Base-by-base conservation (phyloP, 2,329 filamentous ascomycete genomes). In the Alternaria triticina region DNA sequence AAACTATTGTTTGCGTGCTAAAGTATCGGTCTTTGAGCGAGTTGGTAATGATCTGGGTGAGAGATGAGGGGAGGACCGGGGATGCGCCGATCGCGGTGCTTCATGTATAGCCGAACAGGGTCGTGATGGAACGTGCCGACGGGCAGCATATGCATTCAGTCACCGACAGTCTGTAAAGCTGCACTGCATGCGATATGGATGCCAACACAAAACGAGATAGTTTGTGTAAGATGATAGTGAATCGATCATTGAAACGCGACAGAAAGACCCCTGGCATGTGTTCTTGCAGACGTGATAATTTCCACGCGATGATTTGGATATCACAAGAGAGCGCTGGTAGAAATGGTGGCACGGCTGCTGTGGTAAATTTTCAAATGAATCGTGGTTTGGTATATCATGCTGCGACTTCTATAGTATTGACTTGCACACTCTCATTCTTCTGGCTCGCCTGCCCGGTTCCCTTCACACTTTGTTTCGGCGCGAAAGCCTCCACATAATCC, bases 401-500 rank as follows among this genome's bases (percentile, higher is more conserved):
- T 20, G 28, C 22, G 5, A 59, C 43, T 33, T 55, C 50, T 17
- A 59, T 22, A 20, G 57, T 28, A 36, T 36, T 46, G 7, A 47
- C 50, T 9, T 11, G 44, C 6, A 59, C 20, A 22, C 22, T 20
- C 20, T 55, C 43, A 23, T n/a, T 22, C 43, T 59, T 55, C 27
- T 36, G 30, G 20, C 30, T 25, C 30, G 20, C 20, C 13, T 23
- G 30, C 11, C 7, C 27, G 6, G 27, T 15, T 4, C 3, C 27
- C 22, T 23, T 51, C 33, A 33, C 52, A 20, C 6, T 40, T 3
- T 13, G 22, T 17, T n/a, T 52, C 0, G 20, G 20, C 7, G 28
- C 22, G 8, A 59, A 50, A 1, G 43, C 23, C 17, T 61, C 66
- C 40, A 60, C 61, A 51, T 81, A 82, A 66, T 82, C 80, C 62